A percentile compares a stretch with the other conserved stretches of the same genome.
phyloP scores from a whole-genome alignment of 1,139 yeast genomes.

The Magnusiomyces suaveolens region DNA sequence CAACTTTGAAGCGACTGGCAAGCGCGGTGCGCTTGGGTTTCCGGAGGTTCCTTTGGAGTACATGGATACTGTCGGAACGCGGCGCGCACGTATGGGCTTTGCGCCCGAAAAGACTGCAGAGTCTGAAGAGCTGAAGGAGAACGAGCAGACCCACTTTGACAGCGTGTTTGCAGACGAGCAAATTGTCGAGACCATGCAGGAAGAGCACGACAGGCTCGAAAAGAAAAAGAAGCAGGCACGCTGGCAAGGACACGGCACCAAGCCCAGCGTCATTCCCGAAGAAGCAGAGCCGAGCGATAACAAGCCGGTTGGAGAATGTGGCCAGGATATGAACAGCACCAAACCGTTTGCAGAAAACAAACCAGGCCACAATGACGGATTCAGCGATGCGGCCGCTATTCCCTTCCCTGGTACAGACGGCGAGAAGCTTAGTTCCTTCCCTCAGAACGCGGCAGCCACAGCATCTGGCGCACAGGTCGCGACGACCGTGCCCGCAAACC shows the following conservation, averaged over 20 bases:
- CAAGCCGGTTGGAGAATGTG: not conserved
- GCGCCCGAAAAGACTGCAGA: not conserved
- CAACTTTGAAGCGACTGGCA: not conserved
- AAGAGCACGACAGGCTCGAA: not conserved
- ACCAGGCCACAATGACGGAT: not conserved
- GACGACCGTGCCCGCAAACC: not conserved
- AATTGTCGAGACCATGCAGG: not conserved
- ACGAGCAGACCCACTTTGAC: not conserved
- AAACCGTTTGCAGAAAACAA: not conserved
- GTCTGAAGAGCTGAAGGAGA: not conserved
- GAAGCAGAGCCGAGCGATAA: conserved; percentile 15
- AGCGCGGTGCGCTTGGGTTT: not conserved
- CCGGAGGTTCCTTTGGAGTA: not conserved
- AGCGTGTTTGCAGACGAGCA: not conserved
- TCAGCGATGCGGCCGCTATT: not conserved
- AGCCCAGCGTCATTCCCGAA: conserved; percentile 9
- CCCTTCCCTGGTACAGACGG: not conserved
- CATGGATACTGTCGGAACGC: not conserved
- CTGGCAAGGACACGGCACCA: not conserved
- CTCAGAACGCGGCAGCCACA: not conserved
- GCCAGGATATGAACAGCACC: not conserved
- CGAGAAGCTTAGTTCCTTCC: not conserved
- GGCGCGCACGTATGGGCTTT: conserved; percentile 6
- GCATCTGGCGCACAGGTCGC: not conserved
- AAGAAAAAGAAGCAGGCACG: not conserved